phyloP scores from a whole-genome alignment of 148 eudicot species.

The Fallopia convolvulus region DNA sequence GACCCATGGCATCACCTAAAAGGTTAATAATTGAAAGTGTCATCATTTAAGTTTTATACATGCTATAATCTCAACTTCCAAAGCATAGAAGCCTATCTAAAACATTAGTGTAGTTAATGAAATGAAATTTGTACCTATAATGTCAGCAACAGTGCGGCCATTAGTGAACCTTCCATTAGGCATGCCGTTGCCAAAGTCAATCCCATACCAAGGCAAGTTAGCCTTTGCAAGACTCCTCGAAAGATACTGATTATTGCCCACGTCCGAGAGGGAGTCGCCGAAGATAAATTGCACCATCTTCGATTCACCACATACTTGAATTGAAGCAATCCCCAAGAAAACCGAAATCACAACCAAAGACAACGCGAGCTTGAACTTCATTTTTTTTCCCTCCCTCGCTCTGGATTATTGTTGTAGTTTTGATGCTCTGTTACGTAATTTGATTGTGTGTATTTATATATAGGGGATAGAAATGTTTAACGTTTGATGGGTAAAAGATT shows the following conservation, averaged over 20 bases:
- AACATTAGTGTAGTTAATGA: neutral
- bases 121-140: slow-evolving; percentile 42
- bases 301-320: slow-evolving; percentile 30
- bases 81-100: too few species aligned
- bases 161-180: slow-evolving; percentile 86
- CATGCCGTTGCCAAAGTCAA: slow-evolving; percentile 78
- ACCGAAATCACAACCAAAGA: neutral
- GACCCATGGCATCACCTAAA: slow-evolving; percentile 64
- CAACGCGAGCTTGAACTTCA: neutral
- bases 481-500: neutral
- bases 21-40: neutral
- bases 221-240: slow-evolving; percentile 73
- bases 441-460: neutral
- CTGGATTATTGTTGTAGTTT: neutral
- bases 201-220: slow-evolving; percentile 86
- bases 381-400: neutral
- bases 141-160: slow-evolving; percentile 85
- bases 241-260: slow-evolving; percentile 67
- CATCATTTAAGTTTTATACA: too few species aligned
- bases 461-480: neutral
- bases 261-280: slow-evolving; percentile 91
- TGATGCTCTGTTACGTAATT: neutral
- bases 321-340: slow-evolving; percentile 7
- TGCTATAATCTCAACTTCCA: neutral
- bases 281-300: slow-evolving; percentile 80